These are phyloP conservation scores for Saturnispora quitensis DNA, from an alignment of 805 yeast genomes.

Conservation along the genomic window DNA sequence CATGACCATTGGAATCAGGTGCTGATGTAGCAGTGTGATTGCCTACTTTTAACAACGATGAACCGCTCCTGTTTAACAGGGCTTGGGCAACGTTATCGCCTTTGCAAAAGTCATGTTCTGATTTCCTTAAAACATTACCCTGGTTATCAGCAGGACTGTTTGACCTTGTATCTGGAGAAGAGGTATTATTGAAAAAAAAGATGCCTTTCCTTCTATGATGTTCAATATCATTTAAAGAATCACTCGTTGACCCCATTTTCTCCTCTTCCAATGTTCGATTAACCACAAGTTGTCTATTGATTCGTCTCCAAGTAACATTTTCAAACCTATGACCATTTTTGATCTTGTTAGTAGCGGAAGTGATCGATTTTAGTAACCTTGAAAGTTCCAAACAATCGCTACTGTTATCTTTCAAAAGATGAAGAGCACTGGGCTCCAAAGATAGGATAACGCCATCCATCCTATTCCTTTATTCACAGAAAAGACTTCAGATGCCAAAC, in stretches of 20 bases:
- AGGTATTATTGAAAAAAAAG: constrained; percentile 17
- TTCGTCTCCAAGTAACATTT: constrained; percentile 30
- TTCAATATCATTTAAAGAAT: constrained; percentile 8
- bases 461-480: neutral
- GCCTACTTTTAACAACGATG: neutral
- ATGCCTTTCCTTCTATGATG: constrained; percentile 5
- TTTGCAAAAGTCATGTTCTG: neutral
- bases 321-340: constrained; percentile 28
- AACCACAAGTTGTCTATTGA: constrained; percentile 24
- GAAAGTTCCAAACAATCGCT: constrained; percentile 6
- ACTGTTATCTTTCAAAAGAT: constrained; percentile 5
- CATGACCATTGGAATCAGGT: neutral
- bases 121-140: neutral
- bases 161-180: constrained; percentile 22
- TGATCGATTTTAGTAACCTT: neutral
- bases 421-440: constrained; percentile 1
- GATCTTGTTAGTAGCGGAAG: constrained; percentile 18
- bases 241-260: neutral
- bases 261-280: neutral
- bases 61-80: constrained; percentile 1
- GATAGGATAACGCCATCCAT: neutral
- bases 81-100: neutral
- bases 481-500: constrained; percentile 2
- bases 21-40: neutral
- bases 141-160: constrained; percentile 4